Evolutionary conservation across 305 asterid genomes (phyloP), one percentile per base, ranked within the genome.

Genomic region (Euphrasia arctica): DNA sequence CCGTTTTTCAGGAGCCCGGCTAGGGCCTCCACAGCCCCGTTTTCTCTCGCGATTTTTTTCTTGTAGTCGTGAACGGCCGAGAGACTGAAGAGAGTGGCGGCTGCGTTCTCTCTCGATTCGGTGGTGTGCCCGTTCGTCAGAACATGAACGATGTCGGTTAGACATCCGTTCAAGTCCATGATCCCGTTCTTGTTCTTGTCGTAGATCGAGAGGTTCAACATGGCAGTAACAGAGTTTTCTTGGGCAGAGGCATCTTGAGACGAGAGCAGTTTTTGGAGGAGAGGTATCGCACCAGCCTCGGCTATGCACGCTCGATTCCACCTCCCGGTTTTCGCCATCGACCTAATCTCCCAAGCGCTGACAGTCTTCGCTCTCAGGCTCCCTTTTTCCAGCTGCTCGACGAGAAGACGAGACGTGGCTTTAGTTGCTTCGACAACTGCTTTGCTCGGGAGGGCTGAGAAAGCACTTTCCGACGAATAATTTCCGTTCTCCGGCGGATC

Each of bases 31-130:
- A 87, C 78, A 1, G 93, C 90, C 14, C 98, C 96, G 0, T 82
- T 80, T 78, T 87, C 93, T 27, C 58, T 71, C 0, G 91, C 96
- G 56, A 92, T 92, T 52, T 70, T 77, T 67, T 77, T 89, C 75
- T 92, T 92, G 56, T 85, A 84, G 32, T 87, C 85, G n/a, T 92
- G 97, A 78, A 92, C 90, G 3, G 96, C 91, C 4, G 98, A 92
- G 54, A 92, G 97, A 49, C 98, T 92, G 81, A 92, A 92, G 59
- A 92, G 58, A 0, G 97, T 92, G 1, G 98, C 98, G 5, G 98
- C 98, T 8, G 98, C 95, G 32, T 92, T 92, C 78, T 92, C 98
- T 70, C 85, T 75, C 7, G 97, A 89, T 70, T 92, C 98, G 0
- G 82, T 84, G 3, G 93, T 89, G 79, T 60, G 84, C 54, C 98